Evolutionary conservation across 2,329 filamentous ascomycete species (phyloP), one percentile per base, ranked within the genome.

Genomic region (Pyricularia pennisetigena): DNA sequence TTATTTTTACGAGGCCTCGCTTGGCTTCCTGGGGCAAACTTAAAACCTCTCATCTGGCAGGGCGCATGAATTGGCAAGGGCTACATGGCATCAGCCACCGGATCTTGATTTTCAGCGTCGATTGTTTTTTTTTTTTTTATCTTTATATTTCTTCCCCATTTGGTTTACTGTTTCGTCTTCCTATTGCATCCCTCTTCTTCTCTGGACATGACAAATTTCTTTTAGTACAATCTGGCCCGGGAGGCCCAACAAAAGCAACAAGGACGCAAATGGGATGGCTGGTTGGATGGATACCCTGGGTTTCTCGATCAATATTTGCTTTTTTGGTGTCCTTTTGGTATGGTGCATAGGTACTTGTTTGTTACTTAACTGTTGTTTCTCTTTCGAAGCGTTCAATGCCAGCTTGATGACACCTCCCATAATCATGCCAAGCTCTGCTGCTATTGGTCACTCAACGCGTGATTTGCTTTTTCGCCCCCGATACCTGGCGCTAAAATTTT

Each of bases 141-240:
- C 49, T 26, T 69, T 68, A 49, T 65, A 68, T 61, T 64, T 8
- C 8, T 41, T 68, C 35, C 35, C 12, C 7, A 32, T 67, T 41
- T 57, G 32, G 67, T 70, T 68, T 63, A 59, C 65, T 30, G 62
- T 54, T 16, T 64, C 32, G 24, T 62, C 30, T 61, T 49, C 20
- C 6, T 5, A 20, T 49, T 20, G 41, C 41, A 49, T 49, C 20
- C 29, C 26, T 32, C 26, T 20, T n/a, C 26, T 64, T 30, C 14
- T 35, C 41, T 49, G 41, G 41, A n/a, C 41, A 49, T 49, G 41
- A n/a, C 41, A n/a, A 20, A 20, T 49, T 49, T 49, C 41, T 49
- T 49, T 49, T 49, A n/a, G 41, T 49, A 49, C 41, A 49, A 49
- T 49, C 41, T 49, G 41, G 41, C 41, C 41, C 41, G 16, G 41